phyloP scores from a whole-genome alignment of 2,329 filamentous ascomycete species.

The Hawksworthiomyces lignivorus region DNA sequence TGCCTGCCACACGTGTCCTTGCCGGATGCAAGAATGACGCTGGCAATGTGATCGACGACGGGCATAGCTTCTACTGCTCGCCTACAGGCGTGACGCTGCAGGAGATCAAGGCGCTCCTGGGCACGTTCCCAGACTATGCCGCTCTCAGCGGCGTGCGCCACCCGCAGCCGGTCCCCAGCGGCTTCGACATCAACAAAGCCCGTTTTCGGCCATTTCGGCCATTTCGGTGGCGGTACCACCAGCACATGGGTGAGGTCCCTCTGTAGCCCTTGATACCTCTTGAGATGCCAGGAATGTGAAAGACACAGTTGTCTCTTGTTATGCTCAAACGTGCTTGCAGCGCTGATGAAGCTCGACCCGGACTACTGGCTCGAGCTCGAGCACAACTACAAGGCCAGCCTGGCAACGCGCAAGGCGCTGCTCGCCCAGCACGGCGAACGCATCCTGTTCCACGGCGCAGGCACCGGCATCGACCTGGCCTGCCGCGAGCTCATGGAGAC shows the following conservation, averaged over 20 bases:
- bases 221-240: constrained; percentile 77
- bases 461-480: constrained; percentile 69
- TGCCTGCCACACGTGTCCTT: too few relatives aligned
- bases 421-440: constrained; percentile 53
- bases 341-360: constrained; percentile 66
- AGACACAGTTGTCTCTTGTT: too few relatives aligned
- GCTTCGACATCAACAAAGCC: constrained; percentile 63
- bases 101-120: constrained; percentile 58
- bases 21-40: too few relatives aligned
- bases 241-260: constrained; percentile 72
- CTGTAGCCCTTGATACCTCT: not conserved
- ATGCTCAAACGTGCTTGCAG: too few relatives aligned
- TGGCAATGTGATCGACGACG: too few relatives aligned
- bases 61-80: constrained; percentile 14
- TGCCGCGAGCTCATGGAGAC: constrained; percentile 88
- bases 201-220: constrained; percentile 69
- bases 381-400: constrained; percentile 58
- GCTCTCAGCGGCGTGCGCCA: constrained; percentile 65
- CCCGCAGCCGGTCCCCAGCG: constrained; percentile 48
- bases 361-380: constrained; percentile 91
- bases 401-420: constrained; percentile 60
- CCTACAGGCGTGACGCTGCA: constrained; percentile 59
- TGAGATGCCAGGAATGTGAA: too few relatives aligned
- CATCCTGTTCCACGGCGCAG: constrained; percentile 62
- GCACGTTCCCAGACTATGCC: constrained; percentile 74